These are phyloP conservation scores for Phytophthora pini DNA, from an alignment of 352 stramenopile genomes.

Conservation along the genomic window DNA sequence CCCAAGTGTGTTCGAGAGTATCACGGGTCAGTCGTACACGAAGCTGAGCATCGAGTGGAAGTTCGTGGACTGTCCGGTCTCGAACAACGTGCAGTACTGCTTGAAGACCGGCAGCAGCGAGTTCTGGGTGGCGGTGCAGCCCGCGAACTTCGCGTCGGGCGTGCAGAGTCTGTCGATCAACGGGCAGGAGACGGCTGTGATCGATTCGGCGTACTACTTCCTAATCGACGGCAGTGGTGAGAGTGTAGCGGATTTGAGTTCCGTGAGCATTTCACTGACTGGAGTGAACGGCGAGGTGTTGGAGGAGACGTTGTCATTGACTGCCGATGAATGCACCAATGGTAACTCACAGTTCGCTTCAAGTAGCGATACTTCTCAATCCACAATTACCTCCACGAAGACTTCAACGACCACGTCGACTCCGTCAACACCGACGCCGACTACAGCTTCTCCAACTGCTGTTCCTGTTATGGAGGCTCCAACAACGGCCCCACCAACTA, in stretches of 20 bases:
- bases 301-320: constrained; percentile 64
- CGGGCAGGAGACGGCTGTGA: constrained; percentile 56
- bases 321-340: constrained; percentile 49
- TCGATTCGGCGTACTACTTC: constrained; percentile 76
- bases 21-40: constrained; percentile 61
- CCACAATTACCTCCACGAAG: constrained; percentile 6
- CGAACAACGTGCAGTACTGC: constrained; percentile 65
- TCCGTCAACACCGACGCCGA: not conserved
- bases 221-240: constrained; percentile 53
- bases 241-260: constrained; percentile 45
- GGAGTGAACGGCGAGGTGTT: constrained; percentile 61
- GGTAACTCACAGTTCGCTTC: constrained; percentile 52
- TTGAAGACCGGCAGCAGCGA: constrained; percentile 66
- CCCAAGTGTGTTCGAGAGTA: constrained; percentile 57
- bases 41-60: constrained; percentile 63
- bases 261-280: constrained; percentile 51
- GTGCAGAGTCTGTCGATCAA: constrained; percentile 66
- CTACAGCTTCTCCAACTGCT: not conserved
- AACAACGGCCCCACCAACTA: constrained; percentile 1
- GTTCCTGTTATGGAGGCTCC: not conserved
- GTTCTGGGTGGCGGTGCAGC: constrained; percentile 73
- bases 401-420: constrained; percentile 8
- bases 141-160: constrained; percentile 58
- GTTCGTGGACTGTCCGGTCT: constrained; percentile 69
- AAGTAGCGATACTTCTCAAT: constrained; percentile 20